Percentiles rank a stretch among this genome's conserved stretches.
Evolutionary conservation across 2,329 filamentous ascomycete genomes (phyloP).

Genomic region (Penicillium verrucosum): DNA sequence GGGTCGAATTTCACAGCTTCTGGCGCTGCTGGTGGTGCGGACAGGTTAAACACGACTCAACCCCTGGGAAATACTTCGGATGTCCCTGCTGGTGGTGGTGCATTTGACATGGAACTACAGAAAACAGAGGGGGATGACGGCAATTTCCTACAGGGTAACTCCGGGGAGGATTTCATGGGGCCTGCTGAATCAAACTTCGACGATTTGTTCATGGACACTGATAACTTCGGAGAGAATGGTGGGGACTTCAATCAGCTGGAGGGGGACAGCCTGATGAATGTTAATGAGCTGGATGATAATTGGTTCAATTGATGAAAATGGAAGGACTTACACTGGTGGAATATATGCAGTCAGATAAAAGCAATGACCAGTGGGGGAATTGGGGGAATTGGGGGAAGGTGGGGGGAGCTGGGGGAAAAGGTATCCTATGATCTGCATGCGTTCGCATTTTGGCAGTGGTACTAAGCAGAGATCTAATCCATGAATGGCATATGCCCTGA

Average conservation of each 20-base stretch:
- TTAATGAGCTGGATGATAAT: slow-evolving; percentile 42
- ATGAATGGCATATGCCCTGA: neutral
- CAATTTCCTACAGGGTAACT: slow-evolving; percentile 23
- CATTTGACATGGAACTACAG: slow-evolving; percentile 38
- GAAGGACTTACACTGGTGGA: no score
- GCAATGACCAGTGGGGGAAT: neutral
- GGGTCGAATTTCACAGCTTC: slow-evolving; percentile 30
- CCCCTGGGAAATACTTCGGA: slow-evolving; percentile 19
- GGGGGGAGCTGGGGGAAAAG: neutral
- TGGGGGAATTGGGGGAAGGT: neutral
- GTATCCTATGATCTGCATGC: slow-evolving; percentile 12
- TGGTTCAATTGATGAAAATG: slow-evolving; percentile 34
- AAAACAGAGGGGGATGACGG: slow-evolving; percentile 20
- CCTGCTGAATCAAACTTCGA: slow-evolving; percentile 46
- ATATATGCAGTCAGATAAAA: neutral
- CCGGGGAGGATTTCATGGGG: slow-evolving; percentile 36
- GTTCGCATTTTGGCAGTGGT: slow-evolving; percentile 10
- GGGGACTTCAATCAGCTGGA: slow-evolving; percentile 36
- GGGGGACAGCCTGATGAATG: slow-evolving; percentile 37
- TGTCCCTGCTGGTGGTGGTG: slow-evolving; percentile 31
- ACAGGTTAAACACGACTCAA: slow-evolving; percentile 10
- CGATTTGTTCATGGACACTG: slow-evolving; percentile 43
- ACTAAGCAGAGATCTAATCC: neutral
- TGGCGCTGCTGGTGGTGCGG: slow-evolving; percentile 14
- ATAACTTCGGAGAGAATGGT: slow-evolving; percentile 34